Conservation (phyloP, 352 stramenopile genomes). For the Phytophthora tentaculata region DNA sequence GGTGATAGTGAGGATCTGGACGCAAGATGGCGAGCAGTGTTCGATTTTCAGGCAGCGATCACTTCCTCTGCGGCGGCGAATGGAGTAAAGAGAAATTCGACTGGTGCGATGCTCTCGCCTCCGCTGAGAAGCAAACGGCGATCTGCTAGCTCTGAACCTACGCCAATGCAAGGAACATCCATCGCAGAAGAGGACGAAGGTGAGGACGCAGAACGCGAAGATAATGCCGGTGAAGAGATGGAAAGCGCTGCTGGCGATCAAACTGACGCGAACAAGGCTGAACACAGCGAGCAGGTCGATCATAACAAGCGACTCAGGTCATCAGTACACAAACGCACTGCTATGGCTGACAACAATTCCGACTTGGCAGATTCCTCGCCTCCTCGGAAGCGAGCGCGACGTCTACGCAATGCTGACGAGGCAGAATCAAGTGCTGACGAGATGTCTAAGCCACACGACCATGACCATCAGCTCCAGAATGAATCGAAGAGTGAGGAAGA, state of each 20-base stretch:
- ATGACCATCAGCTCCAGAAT: constrained; percentile 15
- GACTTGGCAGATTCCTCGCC: not conserved
- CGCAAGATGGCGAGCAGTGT: constrained; percentile 58
- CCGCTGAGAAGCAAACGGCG: constrained; percentile 41
- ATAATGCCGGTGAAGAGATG: not conserved
- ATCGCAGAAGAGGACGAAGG: constrained; percentile 44
- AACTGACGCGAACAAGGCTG: constrained; percentile 5
- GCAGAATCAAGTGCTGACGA: constrained; percentile 3
- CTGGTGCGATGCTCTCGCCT: constrained; percentile 29
- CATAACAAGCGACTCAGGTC: constrained; percentile 26
- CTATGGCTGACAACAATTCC: constrained; percentile 10
- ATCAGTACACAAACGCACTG: constrained; percentile 20
- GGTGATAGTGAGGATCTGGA: constrained; percentile 48
- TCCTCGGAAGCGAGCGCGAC: constrained; percentile 25
- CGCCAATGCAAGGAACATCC: constrained; percentile 40
- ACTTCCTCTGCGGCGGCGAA: constrained; percentile 18
- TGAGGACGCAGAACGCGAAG: constrained; percentile 7
- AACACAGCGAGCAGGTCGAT: constrained; percentile 15
- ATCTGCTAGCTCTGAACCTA: constrained; percentile 43
- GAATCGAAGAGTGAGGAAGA: constrained; percentile 20
- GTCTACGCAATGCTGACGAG: constrained; percentile 13
- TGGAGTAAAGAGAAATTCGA: constrained; percentile 17
- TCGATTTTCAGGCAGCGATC: constrained; percentile 72
- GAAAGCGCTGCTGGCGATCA: constrained; percentile 20
- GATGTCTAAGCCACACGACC: not conserved